Conservation (phyloP, 1,284 basidiomycete genomes). For the Pseudozyma flocculosa region DNA sequence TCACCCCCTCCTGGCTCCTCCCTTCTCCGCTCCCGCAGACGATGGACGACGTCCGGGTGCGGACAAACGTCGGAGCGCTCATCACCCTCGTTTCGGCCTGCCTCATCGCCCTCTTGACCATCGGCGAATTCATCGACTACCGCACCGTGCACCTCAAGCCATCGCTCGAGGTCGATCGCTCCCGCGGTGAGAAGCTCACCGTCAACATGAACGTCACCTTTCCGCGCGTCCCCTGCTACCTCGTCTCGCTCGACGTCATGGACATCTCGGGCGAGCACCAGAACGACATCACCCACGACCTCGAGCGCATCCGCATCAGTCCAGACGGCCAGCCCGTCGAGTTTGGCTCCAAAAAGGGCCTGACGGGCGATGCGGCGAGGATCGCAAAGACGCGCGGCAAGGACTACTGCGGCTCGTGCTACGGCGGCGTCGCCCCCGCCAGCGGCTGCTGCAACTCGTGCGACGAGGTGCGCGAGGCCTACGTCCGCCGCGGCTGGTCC, state of each 20-base stretch:
- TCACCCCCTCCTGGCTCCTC: too few relatives aligned
- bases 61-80: constrained; percentile 53
- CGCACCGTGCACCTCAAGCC: constrained; percentile 67
- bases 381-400: constrained; percentile 33
- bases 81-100: constrained; percentile 86
- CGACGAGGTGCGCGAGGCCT: constrained; percentile 88
- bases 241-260: constrained; percentile 77
- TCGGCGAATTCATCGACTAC: constrained; percentile 95
- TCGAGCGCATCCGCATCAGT: constrained; percentile 78
- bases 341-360: constrained; percentile 21
- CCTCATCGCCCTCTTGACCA: constrained; percentile 85
- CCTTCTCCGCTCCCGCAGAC: constrained; percentile 34
- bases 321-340: constrained; percentile 62
- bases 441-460: constrained; percentile 87
- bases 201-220: constrained; percentile 92
- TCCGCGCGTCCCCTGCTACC: constrained; percentile 93
- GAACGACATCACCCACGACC: constrained; percentile 70
- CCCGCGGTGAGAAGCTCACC: constrained; percentile 87
- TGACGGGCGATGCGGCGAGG: constrained; percentile 49
- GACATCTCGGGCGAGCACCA: constrained; percentile 96
- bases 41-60: constrained; percentile 56
- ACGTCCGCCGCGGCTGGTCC: constrained; percentile 90
- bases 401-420: constrained; percentile 76
- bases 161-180: constrained; percentile 70
- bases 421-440: constrained; percentile 79